Evolutionary conservation across 2,329 filamentous ascomycete species (phyloP).

Genomic region (Fusarium algeriense): DNA sequence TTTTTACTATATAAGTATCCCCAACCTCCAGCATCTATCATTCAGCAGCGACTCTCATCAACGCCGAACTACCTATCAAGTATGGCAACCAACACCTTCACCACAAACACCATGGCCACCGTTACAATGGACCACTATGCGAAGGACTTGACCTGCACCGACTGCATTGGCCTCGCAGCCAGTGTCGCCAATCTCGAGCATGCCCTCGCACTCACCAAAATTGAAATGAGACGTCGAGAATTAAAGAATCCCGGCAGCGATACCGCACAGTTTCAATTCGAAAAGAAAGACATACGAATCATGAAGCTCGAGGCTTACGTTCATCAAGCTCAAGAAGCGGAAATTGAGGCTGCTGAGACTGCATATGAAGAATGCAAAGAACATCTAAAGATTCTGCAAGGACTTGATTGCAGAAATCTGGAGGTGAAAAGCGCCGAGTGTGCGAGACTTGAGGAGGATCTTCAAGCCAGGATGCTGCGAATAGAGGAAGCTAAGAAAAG

Average conservation of each 20-base stretch:
- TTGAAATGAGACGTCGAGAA: background rate
- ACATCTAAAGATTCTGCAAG: rapidly evolving
- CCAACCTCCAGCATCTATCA: rapidly evolving
- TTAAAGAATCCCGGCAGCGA: background rate
- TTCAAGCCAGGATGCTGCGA: background rate
- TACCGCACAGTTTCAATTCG: background rate
- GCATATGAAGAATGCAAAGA: background rate
- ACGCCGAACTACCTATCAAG: no score
- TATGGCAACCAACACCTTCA: rapidly evolving
- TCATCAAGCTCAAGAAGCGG: background rate
- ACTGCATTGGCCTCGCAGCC: background rate
- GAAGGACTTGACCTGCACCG: background rate
- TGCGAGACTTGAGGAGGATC: background rate
- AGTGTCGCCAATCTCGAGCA: background rate
- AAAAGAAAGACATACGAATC: background rate
- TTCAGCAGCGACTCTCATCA: rapidly evolving
- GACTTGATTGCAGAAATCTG: background rate
- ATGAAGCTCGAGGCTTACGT: background rate
- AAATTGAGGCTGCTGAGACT: background rate
- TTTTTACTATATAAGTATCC: background rate
- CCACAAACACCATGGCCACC: rapidly evolving
- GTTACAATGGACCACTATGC: background rate
- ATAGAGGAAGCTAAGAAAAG: background rate
- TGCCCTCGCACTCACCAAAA: rapidly evolving
- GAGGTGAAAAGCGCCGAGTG: rapidly evolving